A percentile compares a stretch with the other conserved stretches of the same genome.
These are phyloP conservation scores for Penicillium olsonii DNA, from an alignment of 2,329 filamentous ascomycete genomes.

Conservation along the genomic window DNA sequence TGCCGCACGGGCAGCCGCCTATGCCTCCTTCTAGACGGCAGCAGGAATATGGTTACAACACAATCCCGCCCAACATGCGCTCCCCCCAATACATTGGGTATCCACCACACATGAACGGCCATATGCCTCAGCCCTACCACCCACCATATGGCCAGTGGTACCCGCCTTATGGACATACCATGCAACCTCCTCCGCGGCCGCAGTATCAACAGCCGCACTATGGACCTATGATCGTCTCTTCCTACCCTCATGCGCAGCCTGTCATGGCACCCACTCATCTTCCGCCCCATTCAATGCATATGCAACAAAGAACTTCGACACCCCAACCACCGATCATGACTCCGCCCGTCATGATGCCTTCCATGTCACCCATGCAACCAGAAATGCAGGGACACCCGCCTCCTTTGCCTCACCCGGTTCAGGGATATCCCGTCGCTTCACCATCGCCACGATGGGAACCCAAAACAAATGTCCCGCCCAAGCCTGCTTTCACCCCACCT, in stretches of 20 bases:
- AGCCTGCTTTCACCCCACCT: slow-evolving; percentile 50
- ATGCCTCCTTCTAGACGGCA: slow-evolving; percentile 52
- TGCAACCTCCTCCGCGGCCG: slow-evolving; percentile 43
- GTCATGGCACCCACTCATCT: slow-evolving; percentile 41
- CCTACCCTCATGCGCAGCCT: slow-evolving; percentile 45
- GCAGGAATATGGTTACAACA: slow-evolving; percentile 47
- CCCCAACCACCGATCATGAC: slow-evolving; percentile 41
- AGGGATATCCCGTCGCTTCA: slow-evolving; percentile 38
- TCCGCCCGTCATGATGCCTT: slow-evolving; percentile 30
- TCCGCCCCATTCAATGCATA: slow-evolving; percentile 36
- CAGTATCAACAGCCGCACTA: slow-evolving; percentile 39
- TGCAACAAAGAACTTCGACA: slow-evolving; percentile 41
- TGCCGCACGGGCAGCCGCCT: slow-evolving; percentile 52
- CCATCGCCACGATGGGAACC: slow-evolving; percentile 28
- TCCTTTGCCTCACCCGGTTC: slow-evolving; percentile 24
- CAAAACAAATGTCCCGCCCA: slow-evolving; percentile 25
- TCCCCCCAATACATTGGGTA: slow-evolving; percentile 61
- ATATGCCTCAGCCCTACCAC: slow-evolving; percentile 46
- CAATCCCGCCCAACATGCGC: slow-evolving; percentile 53
- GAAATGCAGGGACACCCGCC: slow-evolving; percentile 32
- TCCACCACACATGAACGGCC: slow-evolving; percentile 61
- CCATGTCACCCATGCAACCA: slow-evolving; percentile 30
- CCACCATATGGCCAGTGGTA: slow-evolving; percentile 52
- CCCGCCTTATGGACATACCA: slow-evolving; percentile 41
- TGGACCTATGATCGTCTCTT: slow-evolving; percentile 46